Conservation (phyloP, 2,329 filamentous ascomycete species). For the Madurella fahalii region DNA sequence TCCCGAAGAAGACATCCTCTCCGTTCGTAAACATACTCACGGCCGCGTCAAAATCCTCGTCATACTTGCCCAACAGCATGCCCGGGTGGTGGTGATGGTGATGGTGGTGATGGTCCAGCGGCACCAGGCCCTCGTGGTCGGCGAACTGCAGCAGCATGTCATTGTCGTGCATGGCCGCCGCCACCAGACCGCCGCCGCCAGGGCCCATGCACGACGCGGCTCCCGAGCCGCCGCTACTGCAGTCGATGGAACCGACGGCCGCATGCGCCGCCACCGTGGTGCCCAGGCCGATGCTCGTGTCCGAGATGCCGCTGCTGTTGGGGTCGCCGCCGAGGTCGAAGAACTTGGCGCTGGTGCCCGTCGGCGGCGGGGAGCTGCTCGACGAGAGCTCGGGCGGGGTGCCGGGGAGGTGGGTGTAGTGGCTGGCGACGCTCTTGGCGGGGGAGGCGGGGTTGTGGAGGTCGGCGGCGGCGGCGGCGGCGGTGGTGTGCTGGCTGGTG, state of each 20-base stretch:
- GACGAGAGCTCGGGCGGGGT: conserved; percentile 59
- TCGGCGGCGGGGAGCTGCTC: conserved; percentile 52
- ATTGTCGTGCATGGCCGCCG: conserved; percentile 31
- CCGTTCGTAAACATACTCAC: conserved; percentile 49
- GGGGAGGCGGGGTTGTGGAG: conserved; percentile 40
- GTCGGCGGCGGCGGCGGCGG: background rate
- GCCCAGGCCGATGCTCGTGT: conserved; percentile 27
- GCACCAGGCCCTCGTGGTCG: conserved; percentile 31
- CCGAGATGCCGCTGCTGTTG: conserved; percentile 32
- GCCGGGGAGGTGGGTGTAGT: conserved; percentile 40
- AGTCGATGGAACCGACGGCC: conserved; percentile 9
- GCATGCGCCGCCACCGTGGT: conserved; percentile 32
- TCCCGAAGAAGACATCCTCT: conserved; percentile 52
- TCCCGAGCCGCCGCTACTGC: too few species aligned
- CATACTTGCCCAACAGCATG: conserved; percentile 48
- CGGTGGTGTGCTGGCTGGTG: conserved; percentile 10
- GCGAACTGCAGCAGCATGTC: conserved; percentile 43
- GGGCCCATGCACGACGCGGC: too few species aligned
- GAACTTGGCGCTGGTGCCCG: conserved; percentile 34
- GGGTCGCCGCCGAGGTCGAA: conserved; percentile 39
- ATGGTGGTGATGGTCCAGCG: conserved; percentile 35
- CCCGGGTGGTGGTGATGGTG: conserved; percentile 20
- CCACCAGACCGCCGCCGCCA: conserved; percentile 32
- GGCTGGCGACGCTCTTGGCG: conserved; percentile 47
- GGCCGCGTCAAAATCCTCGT: conserved; percentile 45